Conservation (phyloP, 805 yeast genomes). For the Metschnikowia similis region DNA sequence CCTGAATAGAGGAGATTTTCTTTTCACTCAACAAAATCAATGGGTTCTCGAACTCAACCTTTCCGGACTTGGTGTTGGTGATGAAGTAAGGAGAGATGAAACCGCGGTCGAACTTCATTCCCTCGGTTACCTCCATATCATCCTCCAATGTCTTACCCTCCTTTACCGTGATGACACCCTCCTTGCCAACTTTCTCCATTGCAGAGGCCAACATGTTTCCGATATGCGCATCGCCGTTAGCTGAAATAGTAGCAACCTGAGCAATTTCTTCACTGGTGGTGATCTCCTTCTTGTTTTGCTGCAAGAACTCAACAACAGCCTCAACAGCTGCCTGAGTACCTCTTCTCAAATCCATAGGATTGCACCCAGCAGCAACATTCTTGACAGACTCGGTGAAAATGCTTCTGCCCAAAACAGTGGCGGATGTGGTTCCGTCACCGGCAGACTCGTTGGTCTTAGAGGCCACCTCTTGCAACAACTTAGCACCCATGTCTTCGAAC, state of each 20-base stretch:
- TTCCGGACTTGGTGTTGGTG: slow-evolving; percentile 87
- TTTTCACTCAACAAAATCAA: slow-evolving; percentile 83
- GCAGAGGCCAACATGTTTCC: slow-evolving; percentile 90
- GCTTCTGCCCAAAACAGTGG: slow-evolving; percentile 93
- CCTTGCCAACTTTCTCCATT: slow-evolving; percentile 98
- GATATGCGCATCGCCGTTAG: slow-evolving; percentile 91
- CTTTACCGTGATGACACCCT: slow-evolving; percentile 96
- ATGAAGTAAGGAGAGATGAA: slow-evolving; percentile 95
- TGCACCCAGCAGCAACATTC: slow-evolving; percentile 98
- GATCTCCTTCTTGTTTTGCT: slow-evolving; percentile 83
- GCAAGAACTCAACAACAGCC: slow-evolving; percentile 81
- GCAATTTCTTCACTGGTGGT: slow-evolving; percentile 94
- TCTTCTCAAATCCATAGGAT: slow-evolving; percentile 96
- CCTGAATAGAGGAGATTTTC: slow-evolving; percentile 86
- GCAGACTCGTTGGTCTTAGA: slow-evolving; percentile 95
- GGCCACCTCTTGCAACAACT: slow-evolving; percentile 92
- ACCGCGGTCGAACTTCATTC: slow-evolving; percentile 98
- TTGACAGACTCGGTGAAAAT: slow-evolving; percentile 93
- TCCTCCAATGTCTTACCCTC: slow-evolving; percentile 97
- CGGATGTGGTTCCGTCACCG: slow-evolving; percentile 98
- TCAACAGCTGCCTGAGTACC: slow-evolving; percentile 97
- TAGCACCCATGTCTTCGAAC: slow-evolving; percentile 96
- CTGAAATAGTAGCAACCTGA: slow-evolving; percentile 96
- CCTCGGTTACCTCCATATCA: slow-evolving; percentile 93
- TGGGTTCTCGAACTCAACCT: slow-evolving; percentile 94